These are phyloP conservation scores for Tolypocladium tropicale DNA, from an alignment of 2,329 filamentous ascomycete genomes.

Conservation along the genomic window DNA sequence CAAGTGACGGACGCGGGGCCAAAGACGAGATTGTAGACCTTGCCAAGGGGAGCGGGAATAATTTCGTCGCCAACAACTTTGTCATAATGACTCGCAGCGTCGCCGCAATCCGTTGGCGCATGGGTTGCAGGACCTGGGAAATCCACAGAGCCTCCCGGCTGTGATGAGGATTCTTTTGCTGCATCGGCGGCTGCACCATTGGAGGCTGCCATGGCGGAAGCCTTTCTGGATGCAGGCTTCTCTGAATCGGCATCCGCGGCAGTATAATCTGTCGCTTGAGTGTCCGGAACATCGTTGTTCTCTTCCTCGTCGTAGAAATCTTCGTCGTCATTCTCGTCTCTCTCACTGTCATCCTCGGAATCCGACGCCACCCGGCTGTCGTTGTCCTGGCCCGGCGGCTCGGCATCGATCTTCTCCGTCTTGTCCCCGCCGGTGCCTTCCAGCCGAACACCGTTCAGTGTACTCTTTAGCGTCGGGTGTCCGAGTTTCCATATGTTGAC, in stretches of 20 bases:
- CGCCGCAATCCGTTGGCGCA: slow-evolving; percentile 74
- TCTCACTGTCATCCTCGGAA: slow-evolving; percentile 55
- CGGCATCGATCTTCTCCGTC: slow-evolving; percentile 67
- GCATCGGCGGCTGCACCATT: slow-evolving; percentile 40
- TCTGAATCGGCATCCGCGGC: slow-evolving; percentile 43
- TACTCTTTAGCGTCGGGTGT: slow-evolving; percentile 84
- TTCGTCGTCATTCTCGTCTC: slow-evolving; percentile 62
- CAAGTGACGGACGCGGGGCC: slow-evolving; percentile 69
- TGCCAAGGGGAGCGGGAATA: slow-evolving; percentile 79
- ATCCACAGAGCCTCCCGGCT: slow-evolving; percentile 40
- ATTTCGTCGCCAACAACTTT: slow-evolving; percentile 76
- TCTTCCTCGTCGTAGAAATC: slow-evolving; percentile 75
- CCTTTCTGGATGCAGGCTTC: slow-evolving; percentile 58
- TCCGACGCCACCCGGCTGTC: slow-evolving; percentile 34
- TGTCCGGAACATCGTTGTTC: slow-evolving; percentile 64
- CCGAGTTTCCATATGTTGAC: slow-evolving; percentile 98
- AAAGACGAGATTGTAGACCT: slow-evolving; percentile 83
- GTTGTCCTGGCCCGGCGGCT: slow-evolving; percentile 21
- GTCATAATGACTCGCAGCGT: slow-evolving; percentile 71
- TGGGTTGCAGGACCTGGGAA: slow-evolving; percentile 82
- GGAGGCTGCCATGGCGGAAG: slow-evolving; percentile 43
- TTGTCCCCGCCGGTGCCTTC: slow-evolving; percentile 80
- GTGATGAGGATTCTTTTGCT: slow-evolving; percentile 33
- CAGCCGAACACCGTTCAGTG: slow-evolving; percentile 76
- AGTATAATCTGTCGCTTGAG: slow-evolving; percentile 28